Base-by-base conservation (phyloP, 495 filamentous ascomycete genomes). In the Friedmanniomyces simplex region DNA sequence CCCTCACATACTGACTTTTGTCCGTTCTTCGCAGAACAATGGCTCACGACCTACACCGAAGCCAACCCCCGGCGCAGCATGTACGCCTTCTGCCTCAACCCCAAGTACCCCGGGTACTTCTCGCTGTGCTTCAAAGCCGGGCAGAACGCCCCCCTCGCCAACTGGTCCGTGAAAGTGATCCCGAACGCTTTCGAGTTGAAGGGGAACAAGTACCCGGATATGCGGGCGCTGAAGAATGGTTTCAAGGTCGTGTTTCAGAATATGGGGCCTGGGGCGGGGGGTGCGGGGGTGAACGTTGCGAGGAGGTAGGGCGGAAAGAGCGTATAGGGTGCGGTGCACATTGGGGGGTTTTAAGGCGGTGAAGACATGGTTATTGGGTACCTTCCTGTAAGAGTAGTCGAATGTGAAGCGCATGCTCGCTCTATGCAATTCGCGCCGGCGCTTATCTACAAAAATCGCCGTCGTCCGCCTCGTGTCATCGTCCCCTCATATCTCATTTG, bases 41-140 rank as follows among this genome's bases (percentile, higher is more conserved):
- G 91, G 91, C 77, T 98, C 55, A 84, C 86, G 30, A 94, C 89
- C 21, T 98, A 97, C 73, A 89, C 88, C 63, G 85, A 91, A 72
- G 93, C 93, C 63, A 96, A 97, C 71, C 94, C 94, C 1, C 91
- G 84, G 63, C 87, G 93, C 55, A 93, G 86, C 48, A 86, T 86
- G 46, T 98, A 98, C 71, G 83, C 85, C 20, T 98, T 97, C 78
- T 96, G 91, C 77, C 82, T 93, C 67, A 88, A 96, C 65, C 77
- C 86, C 41, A 90, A 89, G 72, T 85, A 91, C 67, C 86, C 94
- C 1, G 94, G 94, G 41, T 97, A 95, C 73, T 98, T 97, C 73
- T 83, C 76, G 67, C 81, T 98, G 28, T 93, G 89, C 76, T 98
- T 95, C 80, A 96, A 96, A 73, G 88, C 91, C 8, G 90, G 87